These are phyloP conservation scores for Rutstroemia sydowiana DNA, from an alignment of 2,329 filamentous ascomycete genomes.

Conservation along the genomic window DNA sequence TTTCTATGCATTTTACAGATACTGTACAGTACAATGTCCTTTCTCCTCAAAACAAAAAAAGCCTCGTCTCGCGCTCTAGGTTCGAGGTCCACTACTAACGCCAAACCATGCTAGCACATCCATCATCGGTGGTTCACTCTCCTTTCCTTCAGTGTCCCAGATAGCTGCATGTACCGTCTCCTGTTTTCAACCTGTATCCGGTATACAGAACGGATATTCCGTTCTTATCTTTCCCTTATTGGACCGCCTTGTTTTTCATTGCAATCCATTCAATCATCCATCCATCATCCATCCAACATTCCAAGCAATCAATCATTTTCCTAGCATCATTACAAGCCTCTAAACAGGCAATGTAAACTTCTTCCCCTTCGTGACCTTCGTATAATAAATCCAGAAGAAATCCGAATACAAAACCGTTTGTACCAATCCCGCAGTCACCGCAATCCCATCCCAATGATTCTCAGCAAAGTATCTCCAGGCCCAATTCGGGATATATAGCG, in stretches of 20 bases:
- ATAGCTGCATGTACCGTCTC: not conserved
- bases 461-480: constrained; percentile 83
- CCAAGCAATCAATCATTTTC: not conserved
- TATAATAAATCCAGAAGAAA: constrained; percentile 99
- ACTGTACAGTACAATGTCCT: constrained; percentile 10
- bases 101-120: constrained; percentile 22
- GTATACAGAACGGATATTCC: not conserved
- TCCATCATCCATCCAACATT: not conserved
- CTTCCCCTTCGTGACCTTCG: constrained; percentile 84
- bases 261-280: not conserved
- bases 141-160: not conserved
- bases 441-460: constrained; percentile 76
- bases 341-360: constrained; percentile 82
- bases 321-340: constrained; percentile 16
- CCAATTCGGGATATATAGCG: constrained; percentile 98
- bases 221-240: not conserved
- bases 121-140: constrained; percentile 6
- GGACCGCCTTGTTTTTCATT: not conserved
- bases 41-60: not conserved
- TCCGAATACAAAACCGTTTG: constrained; percentile 96
- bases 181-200: not conserved
- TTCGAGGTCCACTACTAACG: constrained; percentile 25
- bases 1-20: constrained; percentile 17
- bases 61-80: constrained; percentile 9
- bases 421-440: constrained; percentile 79